Base-by-base conservation (phyloP, 2,329 filamentous ascomycete species). In the Fusarium sp. region DNA sequence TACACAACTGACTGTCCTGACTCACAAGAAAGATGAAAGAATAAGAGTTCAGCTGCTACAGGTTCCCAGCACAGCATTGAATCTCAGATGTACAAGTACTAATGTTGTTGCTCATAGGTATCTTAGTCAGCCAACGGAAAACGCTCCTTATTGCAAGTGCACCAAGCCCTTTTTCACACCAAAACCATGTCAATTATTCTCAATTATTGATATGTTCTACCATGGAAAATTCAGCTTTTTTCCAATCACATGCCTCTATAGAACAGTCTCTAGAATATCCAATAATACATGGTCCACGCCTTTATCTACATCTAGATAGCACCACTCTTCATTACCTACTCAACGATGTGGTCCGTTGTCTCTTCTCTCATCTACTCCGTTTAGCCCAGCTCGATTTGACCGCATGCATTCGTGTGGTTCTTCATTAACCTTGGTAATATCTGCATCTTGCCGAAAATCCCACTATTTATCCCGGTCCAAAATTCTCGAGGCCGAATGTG, bases 391-490 rank as follows among this genome's bases (percentile, higher is more conserved):
- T 68, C 15, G 50, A 61, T 68, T 59, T 48, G 71, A 71, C 53
- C 47, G 36, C 71, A 51, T 74, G 71, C 71, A 71, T 73, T 38
- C 11, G 41, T 51, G 51, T 20, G 42, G 54, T 53, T 73, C 45
- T 33, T 63, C 59, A 47, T 44, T 41, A 51, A 33, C 42, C 39
- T 71, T 63, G 33, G 33, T 68, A 58, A 39, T 73, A 54, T 48
- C 71, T 73, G 71, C 71, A 74, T 42, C 42, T 35, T 74, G 58
- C 71, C 71, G 71, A 58, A 31, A 38, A 58, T 59, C 54, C 51
- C 41, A 58, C 55, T 39, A 33, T 51, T 51, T 44, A 45, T 50
- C 61, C 55, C 62, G 41, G 45, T 30, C 45, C 35, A 56, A 28
- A 22, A 53, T 48, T 28, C 33, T 45, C 30, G 35, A 57, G 28